Evolutionary conservation across 768 basidiomycete species (phyloP), one percentile per base, ranked within the genome.

Genomic region (Suillus bovinus): DNA sequence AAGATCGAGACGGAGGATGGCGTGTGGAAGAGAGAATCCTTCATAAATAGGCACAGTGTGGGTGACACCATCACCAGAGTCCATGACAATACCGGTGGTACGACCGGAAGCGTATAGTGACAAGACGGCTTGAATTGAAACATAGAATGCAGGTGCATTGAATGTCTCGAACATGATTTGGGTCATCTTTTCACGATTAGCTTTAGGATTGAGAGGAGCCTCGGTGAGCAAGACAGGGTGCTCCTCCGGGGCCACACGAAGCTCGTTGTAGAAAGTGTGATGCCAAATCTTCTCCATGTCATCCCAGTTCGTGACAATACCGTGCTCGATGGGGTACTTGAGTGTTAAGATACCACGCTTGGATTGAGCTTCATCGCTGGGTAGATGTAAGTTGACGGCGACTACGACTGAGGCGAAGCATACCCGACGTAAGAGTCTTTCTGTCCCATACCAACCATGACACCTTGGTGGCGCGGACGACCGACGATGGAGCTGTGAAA

Each of bases 221-320:
- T 89, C 87, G 55, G 88, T 89, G 64, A 89, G 80, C 7, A 89
- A 76, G 65, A 89, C 84, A 36, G 87, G 88, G 76, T 89, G 88
- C 71, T 90, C 89, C 72, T 90, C 88, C 16, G 88, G 88, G 5
- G 89, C 88, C 61, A 89, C 88, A 73, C 89, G 88, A 63, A 90
- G 82, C 71, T 89, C 89, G 71, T 90, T 89, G 80, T 89, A 96
- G 79, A 96, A 96, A 38, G 94, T 95, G 82, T 96, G 94, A 77
- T 95, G 93, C 94, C 94, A 96, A 76, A 96, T 96, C 81, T 96
- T 95, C 82, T 96, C 95, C 94, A 96, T 96, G 79, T 96, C 94
- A 72, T 96, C 95, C 95, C 95, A 97, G 87, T 97, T 95, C 77
- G 94, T 95, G 76, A 96, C 91, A 73, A 94, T 90, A 78, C 93